phyloP scores from a whole-genome alignment of 805 yeast genomes.

The Myxozyma geophila region DNA sequence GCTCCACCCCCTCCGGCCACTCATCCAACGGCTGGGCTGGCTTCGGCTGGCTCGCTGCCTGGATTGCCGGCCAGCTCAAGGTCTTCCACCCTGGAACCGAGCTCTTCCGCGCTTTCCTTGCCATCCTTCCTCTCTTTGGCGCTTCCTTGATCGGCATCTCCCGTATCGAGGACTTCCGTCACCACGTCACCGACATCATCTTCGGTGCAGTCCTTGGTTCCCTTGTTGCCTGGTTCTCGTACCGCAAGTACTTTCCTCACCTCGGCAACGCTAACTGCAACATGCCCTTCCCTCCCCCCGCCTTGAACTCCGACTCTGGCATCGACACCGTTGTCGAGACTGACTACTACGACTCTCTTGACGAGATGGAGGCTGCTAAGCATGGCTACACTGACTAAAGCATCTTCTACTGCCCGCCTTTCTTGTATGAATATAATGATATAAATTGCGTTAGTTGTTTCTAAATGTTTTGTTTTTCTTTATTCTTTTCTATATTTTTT shows the following conservation, averaged over 20 bases:
- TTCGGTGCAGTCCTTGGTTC: conserved; percentile 76
- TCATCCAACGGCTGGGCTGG: conserved; percentile 59
- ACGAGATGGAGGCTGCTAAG: conserved; percentile 36
- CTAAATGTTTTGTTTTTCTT: not conserved
- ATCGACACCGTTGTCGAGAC: conserved; percentile 21
- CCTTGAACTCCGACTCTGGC: conserved; percentile 11
- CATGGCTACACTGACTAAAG: conserved; percentile 24
- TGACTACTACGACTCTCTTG: conserved; percentile 35
- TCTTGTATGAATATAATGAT: not conserved
- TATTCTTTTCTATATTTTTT: not conserved
- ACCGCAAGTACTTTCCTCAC: conserved; percentile 58
- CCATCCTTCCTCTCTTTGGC: conserved; percentile 37
- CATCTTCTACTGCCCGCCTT: not conserved
- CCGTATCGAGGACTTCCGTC: conserved; percentile 92
- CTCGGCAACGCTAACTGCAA: conserved; percentile 36
- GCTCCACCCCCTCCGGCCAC: conserved; percentile 67
- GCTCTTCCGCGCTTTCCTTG: conserved; percentile 39
- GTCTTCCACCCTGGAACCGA: conserved; percentile 48
- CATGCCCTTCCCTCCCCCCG: conserved; percentile 37
- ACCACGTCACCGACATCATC: conserved; percentile 83
- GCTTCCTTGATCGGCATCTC: conserved; percentile 81
- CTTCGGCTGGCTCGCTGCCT: conserved; percentile 54
- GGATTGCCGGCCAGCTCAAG: conserved; percentile 56
- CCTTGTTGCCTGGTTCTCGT: conserved; percentile 61
- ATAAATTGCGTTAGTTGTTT: not conserved